A percentile compares a stretch with the other conserved stretches of the same genome.
These are phyloP conservation scores for Daedaleopsis sinensis DNA, from an alignment of 768 basidiomycete species.

Conservation along the genomic window DNA sequence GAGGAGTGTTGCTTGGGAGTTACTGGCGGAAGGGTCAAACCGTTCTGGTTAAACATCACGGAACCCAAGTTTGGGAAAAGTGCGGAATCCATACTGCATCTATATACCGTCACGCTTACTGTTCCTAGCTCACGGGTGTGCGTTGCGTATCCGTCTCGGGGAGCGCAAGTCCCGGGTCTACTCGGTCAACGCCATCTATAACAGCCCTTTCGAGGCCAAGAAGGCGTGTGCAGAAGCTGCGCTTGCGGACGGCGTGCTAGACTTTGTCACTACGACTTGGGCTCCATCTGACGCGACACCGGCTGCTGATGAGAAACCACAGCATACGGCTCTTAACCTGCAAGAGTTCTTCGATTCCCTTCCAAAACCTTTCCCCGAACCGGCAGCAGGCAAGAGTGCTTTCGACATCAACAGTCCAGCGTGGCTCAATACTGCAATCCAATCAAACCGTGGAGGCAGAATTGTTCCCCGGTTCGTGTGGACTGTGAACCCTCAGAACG, in stretches of 20 bases:
- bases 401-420: constrained; percentile 56
- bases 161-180: constrained; percentile 52
- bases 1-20: constrained; percentile 57
- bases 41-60: constrained; percentile 54
- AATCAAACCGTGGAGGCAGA: constrained; percentile 54
- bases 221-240: constrained; percentile 57
- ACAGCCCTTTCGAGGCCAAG: constrained; percentile 48
- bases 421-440: constrained; percentile 54
- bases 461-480: constrained; percentile 48
- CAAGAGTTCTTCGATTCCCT: constrained; percentile 67
- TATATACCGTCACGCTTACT: constrained; percentile 18
- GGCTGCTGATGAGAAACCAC: constrained; percentile 13
- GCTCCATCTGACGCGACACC: constrained; percentile 44
- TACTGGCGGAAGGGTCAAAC: constrained; percentile 52
- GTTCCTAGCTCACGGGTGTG: constrained; percentile 48
- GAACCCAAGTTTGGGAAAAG: constrained; percentile 49
- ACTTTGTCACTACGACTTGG: constrained; percentile 49
- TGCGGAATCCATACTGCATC: constrained; percentile 20
- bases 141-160: constrained; percentile 56
- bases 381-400: constrained; percentile 47
- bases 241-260: constrained; percentile 53
- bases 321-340: constrained; percentile 40
- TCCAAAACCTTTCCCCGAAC: constrained; percentile 64
- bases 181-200: constrained; percentile 49
- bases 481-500: constrained; percentile 42